These are phyloP conservation scores for Fusarium liriodendri DNA, from an alignment of 2,329 filamentous ascomycete species.

Conservation along the genomic window DNA sequence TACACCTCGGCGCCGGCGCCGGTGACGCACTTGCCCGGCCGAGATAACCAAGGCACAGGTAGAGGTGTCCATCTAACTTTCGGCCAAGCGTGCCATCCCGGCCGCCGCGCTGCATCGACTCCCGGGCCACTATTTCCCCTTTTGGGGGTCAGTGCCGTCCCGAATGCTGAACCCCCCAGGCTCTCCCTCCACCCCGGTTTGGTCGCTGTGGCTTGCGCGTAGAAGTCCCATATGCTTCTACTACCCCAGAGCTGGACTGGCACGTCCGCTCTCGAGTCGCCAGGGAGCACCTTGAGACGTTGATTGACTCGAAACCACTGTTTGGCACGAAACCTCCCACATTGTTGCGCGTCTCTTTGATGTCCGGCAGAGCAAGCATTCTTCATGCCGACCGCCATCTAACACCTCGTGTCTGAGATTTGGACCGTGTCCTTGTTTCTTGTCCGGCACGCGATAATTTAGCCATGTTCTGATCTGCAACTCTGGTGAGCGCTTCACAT, in stretches of 20 bases:
- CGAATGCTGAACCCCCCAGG: conserved; percentile 26
- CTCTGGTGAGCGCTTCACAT: conserved; percentile 10
- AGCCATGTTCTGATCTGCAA: conserved; percentile 8
- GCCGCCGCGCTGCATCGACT: conserved; percentile 37
- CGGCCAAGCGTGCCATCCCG: conserved; percentile 37
- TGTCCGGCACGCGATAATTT: conserved; percentile 15
- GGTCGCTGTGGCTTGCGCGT: conserved; percentile 32
- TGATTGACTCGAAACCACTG: conserved; percentile 40
- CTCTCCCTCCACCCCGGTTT: conserved; percentile 36
- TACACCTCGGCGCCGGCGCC: conserved; percentile 37
- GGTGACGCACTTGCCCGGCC: conserved; percentile 30
- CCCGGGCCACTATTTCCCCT: conserved; percentile 40
- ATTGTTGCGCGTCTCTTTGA: conserved; percentile 47
- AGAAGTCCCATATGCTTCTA: conserved; percentile 33
- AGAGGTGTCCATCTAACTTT: conserved; percentile 30
- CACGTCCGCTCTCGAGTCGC: conserved; percentile 27
- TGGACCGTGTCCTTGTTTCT: conserved; percentile 5
- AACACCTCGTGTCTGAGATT: conserved; percentile 12
- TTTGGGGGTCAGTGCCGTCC: conserved; percentile 41
- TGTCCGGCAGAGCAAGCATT: conserved; percentile 47
- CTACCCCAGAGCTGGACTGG: conserved; percentile 30
- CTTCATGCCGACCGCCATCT: conserved; percentile 1
- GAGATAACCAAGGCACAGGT: conserved; percentile 24
- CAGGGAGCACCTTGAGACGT: conserved; percentile 40
- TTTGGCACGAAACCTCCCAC: conserved; percentile 10